Conservation (phyloP, 1,139 yeast species). For the Petasospora fabianii region DNA sequence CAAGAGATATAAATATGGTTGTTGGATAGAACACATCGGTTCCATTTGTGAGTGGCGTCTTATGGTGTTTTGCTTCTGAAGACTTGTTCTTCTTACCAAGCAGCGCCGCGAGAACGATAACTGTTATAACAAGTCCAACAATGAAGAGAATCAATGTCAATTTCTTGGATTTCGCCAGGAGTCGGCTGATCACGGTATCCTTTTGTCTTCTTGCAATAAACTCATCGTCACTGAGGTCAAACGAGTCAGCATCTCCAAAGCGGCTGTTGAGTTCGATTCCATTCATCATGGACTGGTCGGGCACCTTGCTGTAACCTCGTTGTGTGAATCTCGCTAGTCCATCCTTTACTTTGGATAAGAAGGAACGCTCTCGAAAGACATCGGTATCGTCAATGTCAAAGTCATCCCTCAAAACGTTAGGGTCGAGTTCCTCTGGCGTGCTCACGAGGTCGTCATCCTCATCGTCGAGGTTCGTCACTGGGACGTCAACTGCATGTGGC, state of each 20-base stretch:
- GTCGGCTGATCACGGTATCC: conserved; percentile 1
- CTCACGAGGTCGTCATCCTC: conserved; percentile 41
- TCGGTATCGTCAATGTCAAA: conserved; percentile 29
- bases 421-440: conserved; percentile 15
- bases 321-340: conserved; percentile 10
- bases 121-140: conserved; percentile 12
- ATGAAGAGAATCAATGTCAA: conserved; percentile 7
- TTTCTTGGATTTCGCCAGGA: conserved; percentile 2
- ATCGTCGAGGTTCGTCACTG: conserved; percentile 56
- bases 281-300: conserved; percentile 13
- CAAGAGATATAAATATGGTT: conserved; percentile 73
- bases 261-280: conserved; percentile 30
- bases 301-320: conserved; percentile 17
- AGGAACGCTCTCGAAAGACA: conserved; percentile 2
- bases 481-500: conserved; percentile 47
- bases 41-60: conserved; percentile 50
- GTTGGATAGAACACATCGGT: conserved; percentile 74
- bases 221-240: conserved; percentile 26
- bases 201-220: conserved; percentile 15
- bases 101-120: conserved; percentile 18
- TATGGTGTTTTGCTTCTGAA: conserved; percentile 13
- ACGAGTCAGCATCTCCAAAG: conserved; percentile 21
- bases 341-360: conserved; percentile 9
- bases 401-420: conserved; percentile 31
- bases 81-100: conserved; percentile 13